Base-by-base conservation (phyloP, 305 asterid species). In the Withania somnifera region DNA sequence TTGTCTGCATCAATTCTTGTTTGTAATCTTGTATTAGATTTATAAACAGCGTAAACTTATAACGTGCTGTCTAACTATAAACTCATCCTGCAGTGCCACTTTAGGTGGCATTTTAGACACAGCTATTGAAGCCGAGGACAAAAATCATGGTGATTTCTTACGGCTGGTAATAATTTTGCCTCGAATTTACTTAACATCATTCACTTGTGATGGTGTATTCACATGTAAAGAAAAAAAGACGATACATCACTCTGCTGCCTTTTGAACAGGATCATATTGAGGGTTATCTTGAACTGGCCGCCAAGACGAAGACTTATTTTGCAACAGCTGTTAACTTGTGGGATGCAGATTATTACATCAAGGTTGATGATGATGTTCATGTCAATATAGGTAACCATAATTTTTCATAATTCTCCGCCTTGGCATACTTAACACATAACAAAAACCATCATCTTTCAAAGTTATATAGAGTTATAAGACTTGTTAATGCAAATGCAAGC, bases 211-310 rank as follows among this genome's bases (percentile, higher is more conserved):
- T 36, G 15, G 9, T 47, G 60, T 47, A 26, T 28, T 17, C 47
- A 50, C 11, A 14, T 5, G 15, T 71, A 4, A 7, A 38, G 6
- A 36, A 36, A 36, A 75, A 50, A 75, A 26, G 79, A 75, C 7
- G 61, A 50, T 50, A 75, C 42, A 75, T 75, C 28, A 47, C 28
- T 45, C 40, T 17, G 17, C 11, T n/a, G 11, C 11, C 51, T 11
- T 47, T 11, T 58, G 20, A 71, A 67, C 84, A 89, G 91, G 91
- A 89, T 30, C 91, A 89, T 75, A 87, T 87, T 54, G 90, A 89
- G 84, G 91, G 91, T 14, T 89, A 89, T 86, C 90, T 87, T 60
- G 91, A 87, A 79, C 87, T 89, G 45, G 85, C 91, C 11, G 90
- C 91, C 78, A 88, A 89, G 82, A 89, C 90, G n/a, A 87, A 84